phyloP scores from a whole-genome alignment of 305 asterid species.

The Fraxinus sp. region DNA sequence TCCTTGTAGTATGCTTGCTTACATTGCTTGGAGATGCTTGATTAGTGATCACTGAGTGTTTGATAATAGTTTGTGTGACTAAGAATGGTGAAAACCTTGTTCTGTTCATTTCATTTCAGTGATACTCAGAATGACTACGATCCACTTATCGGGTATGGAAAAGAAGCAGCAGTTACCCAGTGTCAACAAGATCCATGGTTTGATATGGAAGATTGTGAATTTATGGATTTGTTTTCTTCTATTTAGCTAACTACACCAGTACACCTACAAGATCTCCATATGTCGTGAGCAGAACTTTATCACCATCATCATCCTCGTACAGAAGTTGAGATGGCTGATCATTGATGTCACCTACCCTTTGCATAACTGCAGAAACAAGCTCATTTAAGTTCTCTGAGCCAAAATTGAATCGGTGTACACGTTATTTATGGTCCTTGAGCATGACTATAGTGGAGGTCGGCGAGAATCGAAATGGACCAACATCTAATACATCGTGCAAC shows the following conservation, averaged over 20 bases:
- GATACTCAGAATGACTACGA: neutral
- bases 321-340: conserved; percentile 62
- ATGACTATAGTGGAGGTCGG: neutral
- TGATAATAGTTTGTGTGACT: too few species aligned
- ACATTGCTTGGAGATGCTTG: neutral
- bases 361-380: conserved; percentile 72
- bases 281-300: conserved; percentile 75
- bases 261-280: conserved; percentile 61
- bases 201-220: conserved; percentile 18
- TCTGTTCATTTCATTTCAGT: conserved; percentile 21
- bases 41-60: neutral
- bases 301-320: conserved; percentile 98
- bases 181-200: conserved; percentile 13
- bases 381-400: conserved; percentile 74
- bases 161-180: conserved; percentile 5
- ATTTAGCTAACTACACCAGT: conserved; percentile 58
- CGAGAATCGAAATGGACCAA: neutral
- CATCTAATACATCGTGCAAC: neutral
- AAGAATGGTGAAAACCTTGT: conserved; percentile 17
- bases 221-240: conserved; percentile 27
- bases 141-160: neutral
- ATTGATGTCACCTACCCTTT: conserved; percentile 57
- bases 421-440: conserved; percentile 64
- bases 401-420: conserved; percentile 70
- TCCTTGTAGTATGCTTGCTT: neutral